Percentiles rank a stretch among this genome's conserved stretches.
These are phyloP conservation scores for Umbilicaria muhlenbergii DNA, from an alignment of 495 filamentous ascomycete genomes.

Conservation along the genomic window DNA sequence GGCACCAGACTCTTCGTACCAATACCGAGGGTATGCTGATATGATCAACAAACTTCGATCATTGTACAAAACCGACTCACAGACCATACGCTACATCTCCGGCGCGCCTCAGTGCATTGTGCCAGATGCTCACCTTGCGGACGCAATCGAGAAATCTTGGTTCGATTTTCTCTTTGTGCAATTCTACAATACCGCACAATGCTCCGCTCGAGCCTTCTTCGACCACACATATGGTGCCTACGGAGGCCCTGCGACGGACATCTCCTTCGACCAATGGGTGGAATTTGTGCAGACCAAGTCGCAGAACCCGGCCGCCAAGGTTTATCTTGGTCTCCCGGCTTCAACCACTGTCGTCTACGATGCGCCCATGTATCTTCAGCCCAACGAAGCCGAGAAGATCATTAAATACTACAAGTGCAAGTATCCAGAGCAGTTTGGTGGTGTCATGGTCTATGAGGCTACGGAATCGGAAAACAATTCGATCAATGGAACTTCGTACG, in stretches of 20 bases:
- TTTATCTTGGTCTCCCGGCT: slow-evolving; percentile 52
- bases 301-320: slow-evolving; percentile 45
- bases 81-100: slow-evolving; percentile 42
- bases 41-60: slow-evolving; percentile 37
- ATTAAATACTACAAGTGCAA: slow-evolving; percentile 31
- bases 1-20: slow-evolving; percentile 31
- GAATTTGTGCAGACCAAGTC: slow-evolving; percentile 48
- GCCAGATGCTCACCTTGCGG: slow-evolving; percentile 44
- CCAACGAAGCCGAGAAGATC: slow-evolving; percentile 30
- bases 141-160: slow-evolving; percentile 32
- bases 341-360: slow-evolving; percentile 19
- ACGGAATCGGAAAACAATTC: slow-evolving; percentile 34
- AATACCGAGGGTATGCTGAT: slow-evolving; percentile 8
- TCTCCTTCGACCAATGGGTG: slow-evolving; percentile 59
- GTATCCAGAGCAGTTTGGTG: slow-evolving; percentile 43
- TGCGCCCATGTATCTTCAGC: slow-evolving; percentile 27
- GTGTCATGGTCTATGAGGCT: slow-evolving; percentile 62
- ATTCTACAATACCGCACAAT: slow-evolving; percentile 50
- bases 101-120: slow-evolving; percentile 53
- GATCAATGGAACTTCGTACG: slow-evolving; percentile 27
- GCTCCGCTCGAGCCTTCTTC: slow-evolving; percentile 13
- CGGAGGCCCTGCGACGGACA: slow-evolving; percentile 24
- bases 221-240: slow-evolving; percentile 7
- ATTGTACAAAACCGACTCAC: slow-evolving; percentile 32
- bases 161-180: slow-evolving; percentile 56